Evolutionary conservation across 164 flowering plant species (phyloP), one percentile per base, ranked within the genome.

Genomic region (Chloranthus sessilifolius): DNA sequence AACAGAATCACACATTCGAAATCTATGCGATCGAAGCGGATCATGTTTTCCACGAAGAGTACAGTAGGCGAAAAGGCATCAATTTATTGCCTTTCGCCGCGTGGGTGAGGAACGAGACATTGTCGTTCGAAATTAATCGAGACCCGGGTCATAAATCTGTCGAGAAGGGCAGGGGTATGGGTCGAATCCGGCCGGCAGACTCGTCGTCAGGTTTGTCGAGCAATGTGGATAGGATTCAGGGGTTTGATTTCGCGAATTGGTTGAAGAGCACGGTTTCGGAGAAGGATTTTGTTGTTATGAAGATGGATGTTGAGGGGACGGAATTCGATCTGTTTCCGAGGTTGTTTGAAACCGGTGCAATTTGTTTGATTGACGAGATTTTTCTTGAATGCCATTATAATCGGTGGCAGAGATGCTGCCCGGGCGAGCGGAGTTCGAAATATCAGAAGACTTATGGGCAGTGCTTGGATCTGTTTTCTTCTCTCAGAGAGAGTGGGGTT

Each of bases 251-350:
- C 60, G 96, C 97, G 0, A 52, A 77, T 4, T 94, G 99, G 99
- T 66, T 94, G 85, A 89, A 79, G 84, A 76, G 55, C 24, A 74
- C 84, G 0, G 95, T 92, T 14, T 40, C 80, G 1, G 79, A 81
- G 76, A 79, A 46, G 56, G 97, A 92, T 55, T 92, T 74, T 65
- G 99, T 92, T 56, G 97, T 92, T 66, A 80, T 92, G 97, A 94
- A 94, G 66, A 94, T 94, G 99, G 97, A 94, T 72, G 88, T 94
- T 11, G 99, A 94, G 69, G 99, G 97, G 46, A 89, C 97, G 0
- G 97, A 94, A 47, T 94, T 94, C 34, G 90, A 86, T 62, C 61
- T 94, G 69, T 84, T 94, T 24, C 95, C 97, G 4, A 79, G 86
- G 73, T 56, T 94, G 68, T 58, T 89, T 52, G 82, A 94, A 49